A percentile compares a stretch with the other conserved stretches of the same genome.
phyloP scores from a whole-genome alignment of 1,284 basidiomycete genomes.

The Ustilago bromivora region DNA sequence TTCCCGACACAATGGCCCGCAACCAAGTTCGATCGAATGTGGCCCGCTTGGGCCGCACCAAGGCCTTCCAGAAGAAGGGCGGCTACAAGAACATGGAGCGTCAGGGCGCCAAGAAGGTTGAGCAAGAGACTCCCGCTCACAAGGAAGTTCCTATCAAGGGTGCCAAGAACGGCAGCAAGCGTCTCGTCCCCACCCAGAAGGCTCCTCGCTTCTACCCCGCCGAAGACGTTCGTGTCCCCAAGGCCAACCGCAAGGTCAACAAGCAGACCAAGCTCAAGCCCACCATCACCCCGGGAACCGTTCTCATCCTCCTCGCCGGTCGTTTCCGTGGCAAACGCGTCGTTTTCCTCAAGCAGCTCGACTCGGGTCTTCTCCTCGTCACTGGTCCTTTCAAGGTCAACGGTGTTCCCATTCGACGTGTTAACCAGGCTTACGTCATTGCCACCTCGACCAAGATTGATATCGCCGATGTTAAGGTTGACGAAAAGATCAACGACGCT shows the following conservation, averaged over 20 bases:
- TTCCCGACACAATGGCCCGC: slow-evolving; percentile 81
- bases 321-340: slow-evolving; percentile 99
- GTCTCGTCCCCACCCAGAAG: slow-evolving; percentile 85
- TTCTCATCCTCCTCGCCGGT: slow-evolving; percentile 96
- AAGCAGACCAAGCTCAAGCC: slow-evolving; percentile 79
- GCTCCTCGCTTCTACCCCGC: slow-evolving; percentile 96
- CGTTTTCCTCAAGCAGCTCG: slow-evolving; percentile 97
- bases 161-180: slow-evolving; percentile 90
- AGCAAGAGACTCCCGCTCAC: slow-evolving; percentile 73
- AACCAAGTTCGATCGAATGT: slow-evolving; percentile 81
- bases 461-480: slow-evolving; percentile 77
- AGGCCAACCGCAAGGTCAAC: slow-evolving; percentile 88
- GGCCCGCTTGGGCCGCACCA: slow-evolving; percentile 76
- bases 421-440: slow-evolving; percentile 99
- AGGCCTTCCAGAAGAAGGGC: slow-evolving; percentile 82
- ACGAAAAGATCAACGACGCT: slow-evolving; percentile 88
- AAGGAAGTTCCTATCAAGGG: slow-evolving; percentile 89
- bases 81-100: slow-evolving; percentile 80
- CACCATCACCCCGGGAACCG: slow-evolving; percentile 91
- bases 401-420: slow-evolving; percentile 96
- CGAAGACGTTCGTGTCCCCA: slow-evolving; percentile 89
- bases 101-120: slow-evolving; percentile 75
- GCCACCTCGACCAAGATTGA: slow-evolving; percentile 97
- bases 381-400: slow-evolving; percentile 99
- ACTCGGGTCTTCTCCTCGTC: slow-evolving; percentile 91